phyloP scores from a whole-genome alignment of 805 yeast genomes.

The Monosporozyma siamensis region DNA sequence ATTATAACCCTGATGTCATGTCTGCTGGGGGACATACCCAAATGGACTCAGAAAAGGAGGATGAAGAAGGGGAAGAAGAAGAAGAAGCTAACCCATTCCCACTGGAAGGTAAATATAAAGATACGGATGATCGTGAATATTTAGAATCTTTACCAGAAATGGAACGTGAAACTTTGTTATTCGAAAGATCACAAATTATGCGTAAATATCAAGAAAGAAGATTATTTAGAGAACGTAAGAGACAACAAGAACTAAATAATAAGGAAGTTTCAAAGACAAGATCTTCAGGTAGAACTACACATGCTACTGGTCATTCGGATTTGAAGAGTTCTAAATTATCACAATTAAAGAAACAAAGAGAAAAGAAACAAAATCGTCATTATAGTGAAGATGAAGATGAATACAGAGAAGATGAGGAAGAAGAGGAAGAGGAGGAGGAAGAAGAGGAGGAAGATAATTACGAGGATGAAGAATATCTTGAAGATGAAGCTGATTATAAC shows the following conservation, averaged over 20 bases:
- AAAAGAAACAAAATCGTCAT: constrained; percentile 40
- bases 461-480: constrained; percentile 34
- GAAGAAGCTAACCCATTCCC: constrained; percentile 73
- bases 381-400: constrained; percentile 40
- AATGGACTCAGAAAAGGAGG: constrained; percentile 18
- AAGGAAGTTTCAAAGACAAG: constrained; percentile 12
- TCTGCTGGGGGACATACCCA: not conserved
- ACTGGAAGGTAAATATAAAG: constrained; percentile 80
- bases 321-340: constrained; percentile 46
- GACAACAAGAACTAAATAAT: constrained; percentile 23
- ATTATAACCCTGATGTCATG: constrained; percentile 29
- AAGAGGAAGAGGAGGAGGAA: constrained; percentile 39
- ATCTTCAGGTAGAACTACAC: constrained; percentile 29
- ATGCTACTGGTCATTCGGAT: constrained; percentile 33
- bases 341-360: constrained; percentile 69
- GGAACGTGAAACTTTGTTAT: constrained; percentile 81
- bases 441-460: constrained; percentile 30
- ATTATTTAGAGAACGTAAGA: constrained; percentile 68
- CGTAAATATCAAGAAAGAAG: constrained; percentile 79
- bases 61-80: constrained; percentile 33
- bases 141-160: constrained; percentile 75
- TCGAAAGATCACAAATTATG: constrained; percentile 87
- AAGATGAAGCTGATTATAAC: constrained; percentile 36
- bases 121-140: constrained; percentile 62
- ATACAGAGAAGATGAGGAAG: constrained; percentile 31